phyloP scores from a whole-genome alignment of 176 grass and related monocot species.

The Triticum monococcum region DNA sequence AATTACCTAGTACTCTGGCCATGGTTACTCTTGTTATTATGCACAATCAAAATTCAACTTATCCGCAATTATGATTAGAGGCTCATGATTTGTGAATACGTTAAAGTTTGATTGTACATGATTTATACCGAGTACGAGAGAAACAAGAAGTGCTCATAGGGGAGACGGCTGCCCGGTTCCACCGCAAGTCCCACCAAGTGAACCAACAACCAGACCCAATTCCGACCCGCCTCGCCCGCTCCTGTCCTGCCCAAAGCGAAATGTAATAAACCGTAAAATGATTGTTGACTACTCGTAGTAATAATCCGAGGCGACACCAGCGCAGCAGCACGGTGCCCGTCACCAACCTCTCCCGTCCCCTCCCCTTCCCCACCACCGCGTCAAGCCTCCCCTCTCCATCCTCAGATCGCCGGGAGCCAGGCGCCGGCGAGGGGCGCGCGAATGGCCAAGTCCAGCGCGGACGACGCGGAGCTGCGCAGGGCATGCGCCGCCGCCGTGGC shows the following conservation, averaged over 20 bases:
- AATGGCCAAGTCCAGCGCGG: conserved; percentile 88
- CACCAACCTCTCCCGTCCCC: neutral
- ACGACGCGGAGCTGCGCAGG: conserved; percentile 78
- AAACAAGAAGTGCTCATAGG: too few species aligned
- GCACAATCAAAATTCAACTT: too few species aligned
- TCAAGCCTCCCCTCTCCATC: neutral
- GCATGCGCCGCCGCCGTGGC: conserved; percentile 74
- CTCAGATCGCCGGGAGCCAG: conserved; percentile 41
- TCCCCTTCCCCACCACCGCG: neutral
- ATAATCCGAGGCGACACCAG: conserved; percentile 22
- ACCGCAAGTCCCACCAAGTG: neutral
- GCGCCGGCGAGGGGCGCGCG: neutral
- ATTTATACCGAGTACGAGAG: too few species aligned
- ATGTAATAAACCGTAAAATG: neutral
- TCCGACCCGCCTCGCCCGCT: neutral
- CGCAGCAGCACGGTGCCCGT: neutral
- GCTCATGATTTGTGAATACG: too few species aligned
- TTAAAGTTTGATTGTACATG: too few species aligned
- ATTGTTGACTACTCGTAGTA: neutral
- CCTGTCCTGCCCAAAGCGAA: neutral
- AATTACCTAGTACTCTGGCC: too few species aligned
- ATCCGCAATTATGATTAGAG: too few species aligned
- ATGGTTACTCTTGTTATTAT: too few species aligned
- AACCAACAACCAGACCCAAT: neutral
- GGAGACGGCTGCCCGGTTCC: neutral